Evolutionary conservation across 495 filamentous ascomycete genomes (phyloP).

Genomic region (Hypoxylon fragiforme): DNA sequence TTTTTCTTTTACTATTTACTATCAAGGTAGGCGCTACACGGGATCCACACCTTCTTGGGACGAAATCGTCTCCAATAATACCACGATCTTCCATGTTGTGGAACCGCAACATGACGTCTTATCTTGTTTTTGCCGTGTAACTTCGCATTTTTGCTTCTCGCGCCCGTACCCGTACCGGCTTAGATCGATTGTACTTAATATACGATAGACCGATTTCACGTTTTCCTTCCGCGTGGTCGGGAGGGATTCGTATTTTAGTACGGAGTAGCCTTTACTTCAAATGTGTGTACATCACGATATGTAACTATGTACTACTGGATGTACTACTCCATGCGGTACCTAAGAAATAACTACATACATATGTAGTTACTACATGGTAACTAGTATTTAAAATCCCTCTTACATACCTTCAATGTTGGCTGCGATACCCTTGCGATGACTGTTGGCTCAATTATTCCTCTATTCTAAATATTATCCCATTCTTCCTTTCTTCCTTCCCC

Average conservation of each 20-base stretch:
- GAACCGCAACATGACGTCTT: constrained; percentile 29
- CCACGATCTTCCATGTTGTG: constrained; percentile 19
- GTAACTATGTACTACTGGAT: no score
- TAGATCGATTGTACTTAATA: not conserved
- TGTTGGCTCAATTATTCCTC: no score
- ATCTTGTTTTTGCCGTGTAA: not conserved
- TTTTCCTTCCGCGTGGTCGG: constrained; percentile 17
- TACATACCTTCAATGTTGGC: no score
- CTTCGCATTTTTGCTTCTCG: not conserved
- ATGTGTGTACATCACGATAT: no score
- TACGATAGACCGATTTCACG: not conserved
- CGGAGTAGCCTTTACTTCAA: not conserved
- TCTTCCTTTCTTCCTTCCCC: constrained; percentile 3
- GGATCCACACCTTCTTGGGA: constrained; percentile 15
- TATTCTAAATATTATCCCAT: not conserved
- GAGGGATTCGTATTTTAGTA: constrained; percentile 11
- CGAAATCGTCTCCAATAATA: constrained; percentile 16
- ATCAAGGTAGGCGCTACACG: no score
- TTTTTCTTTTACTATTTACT: no score
- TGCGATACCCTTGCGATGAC: no score
- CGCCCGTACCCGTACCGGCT: not conserved
- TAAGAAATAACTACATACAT: no score
- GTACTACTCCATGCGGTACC: no score
- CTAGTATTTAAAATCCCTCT: no score
- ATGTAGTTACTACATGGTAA: no score